These are phyloP conservation scores for Ceratobasidium sp. DNA, from an alignment of 1,284 basidiomycete genomes.

Conservation along the genomic window DNA sequence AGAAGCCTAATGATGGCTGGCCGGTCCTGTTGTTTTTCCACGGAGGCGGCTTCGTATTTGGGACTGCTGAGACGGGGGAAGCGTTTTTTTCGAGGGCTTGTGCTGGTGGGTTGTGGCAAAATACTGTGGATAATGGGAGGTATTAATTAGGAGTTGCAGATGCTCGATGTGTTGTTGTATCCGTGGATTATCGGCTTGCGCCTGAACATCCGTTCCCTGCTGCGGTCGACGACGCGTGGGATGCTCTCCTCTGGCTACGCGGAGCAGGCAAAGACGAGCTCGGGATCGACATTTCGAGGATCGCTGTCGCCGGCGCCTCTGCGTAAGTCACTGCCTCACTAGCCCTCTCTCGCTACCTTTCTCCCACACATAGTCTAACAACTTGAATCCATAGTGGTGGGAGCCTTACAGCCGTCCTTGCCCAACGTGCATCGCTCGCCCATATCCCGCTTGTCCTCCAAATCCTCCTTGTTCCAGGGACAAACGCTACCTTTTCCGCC, in stretches of 20 bases:
- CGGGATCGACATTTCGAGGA: conserved; percentile 57
- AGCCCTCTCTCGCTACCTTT: not conserved
- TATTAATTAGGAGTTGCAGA: conserved; percentile 48
- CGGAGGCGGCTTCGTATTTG: conserved; percentile 58
- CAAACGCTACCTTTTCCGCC: conserved; percentile 67
- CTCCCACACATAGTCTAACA: conserved; percentile 48
- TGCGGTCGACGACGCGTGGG: conserved; percentile 76
- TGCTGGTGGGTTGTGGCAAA: conserved; percentile 74
- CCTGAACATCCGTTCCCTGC: conserved; percentile 79
- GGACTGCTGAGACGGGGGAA: conserved; percentile 20
- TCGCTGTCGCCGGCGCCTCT: conserved; percentile 74
- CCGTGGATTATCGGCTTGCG: conserved; percentile 79
- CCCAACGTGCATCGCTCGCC: conserved; percentile 67
- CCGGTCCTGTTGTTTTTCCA: conserved; percentile 71
- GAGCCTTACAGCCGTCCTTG: conserved; percentile 73
- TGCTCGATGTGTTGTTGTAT: conserved; percentile 62
- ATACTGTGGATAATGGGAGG: conserved; percentile 61
- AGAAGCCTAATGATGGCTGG: conserved; percentile 64
- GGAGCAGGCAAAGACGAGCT: conserved; percentile 58
- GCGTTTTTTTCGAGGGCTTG: conserved; percentile 58
- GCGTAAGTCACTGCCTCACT: conserved; percentile 58
- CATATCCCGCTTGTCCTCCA: conserved; percentile 70
- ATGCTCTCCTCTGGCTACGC: conserved; percentile 71
- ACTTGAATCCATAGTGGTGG: conserved; percentile 61
- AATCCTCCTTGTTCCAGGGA: conserved; percentile 73